A percentile compares a stretch with the other conserved stretches of the same genome.
These are phyloP conservation scores for Corniculantispora saksenae DNA, from an alignment of 2,329 filamentous ascomycete genomes.

Conservation along the genomic window DNA sequence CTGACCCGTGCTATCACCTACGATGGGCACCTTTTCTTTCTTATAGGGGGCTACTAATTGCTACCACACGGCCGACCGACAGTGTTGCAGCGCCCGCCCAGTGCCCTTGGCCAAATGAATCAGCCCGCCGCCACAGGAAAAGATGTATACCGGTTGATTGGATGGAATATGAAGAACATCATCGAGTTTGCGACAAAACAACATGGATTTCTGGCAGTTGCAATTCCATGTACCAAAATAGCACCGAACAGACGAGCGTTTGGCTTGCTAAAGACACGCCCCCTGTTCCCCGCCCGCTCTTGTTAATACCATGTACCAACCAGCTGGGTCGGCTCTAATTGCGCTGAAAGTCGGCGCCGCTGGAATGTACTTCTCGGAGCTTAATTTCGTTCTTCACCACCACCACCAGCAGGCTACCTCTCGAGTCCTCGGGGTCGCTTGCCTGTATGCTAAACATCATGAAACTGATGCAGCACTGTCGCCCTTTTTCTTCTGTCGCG, in stretches of 20 bases:
- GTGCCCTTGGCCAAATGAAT: neutral
- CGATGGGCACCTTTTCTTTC: neutral
- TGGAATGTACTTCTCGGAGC: constrained; percentile 7
- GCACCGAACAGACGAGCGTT: neutral
- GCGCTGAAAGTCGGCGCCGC: neutral
- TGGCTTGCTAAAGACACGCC: constrained; percentile 4
- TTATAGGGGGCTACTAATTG: neutral
- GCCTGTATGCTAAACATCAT: neutral
- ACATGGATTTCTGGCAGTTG: neutral
- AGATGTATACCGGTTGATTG: too few species aligned
- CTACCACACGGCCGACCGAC: neutral
- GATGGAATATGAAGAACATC: neutral
- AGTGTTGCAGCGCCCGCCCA: neutral
- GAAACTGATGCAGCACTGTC: neutral
- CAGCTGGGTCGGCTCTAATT: neutral
- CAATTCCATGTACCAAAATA: neutral
- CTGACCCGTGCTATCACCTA: neutral
- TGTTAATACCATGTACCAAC: neutral
- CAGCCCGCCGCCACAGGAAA: neutral
- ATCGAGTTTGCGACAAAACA: neutral
- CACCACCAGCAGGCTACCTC: neutral
- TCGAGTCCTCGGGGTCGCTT: neutral
- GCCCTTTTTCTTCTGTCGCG: neutral
- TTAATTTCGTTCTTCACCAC: neutral
- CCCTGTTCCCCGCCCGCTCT: neutral